A percentile compares a stretch with the other conserved stretches of the same genome.
phyloP scores from a whole-genome alignment of 371 early-diverging fungal species.

The Mortierella sp. region DNA sequence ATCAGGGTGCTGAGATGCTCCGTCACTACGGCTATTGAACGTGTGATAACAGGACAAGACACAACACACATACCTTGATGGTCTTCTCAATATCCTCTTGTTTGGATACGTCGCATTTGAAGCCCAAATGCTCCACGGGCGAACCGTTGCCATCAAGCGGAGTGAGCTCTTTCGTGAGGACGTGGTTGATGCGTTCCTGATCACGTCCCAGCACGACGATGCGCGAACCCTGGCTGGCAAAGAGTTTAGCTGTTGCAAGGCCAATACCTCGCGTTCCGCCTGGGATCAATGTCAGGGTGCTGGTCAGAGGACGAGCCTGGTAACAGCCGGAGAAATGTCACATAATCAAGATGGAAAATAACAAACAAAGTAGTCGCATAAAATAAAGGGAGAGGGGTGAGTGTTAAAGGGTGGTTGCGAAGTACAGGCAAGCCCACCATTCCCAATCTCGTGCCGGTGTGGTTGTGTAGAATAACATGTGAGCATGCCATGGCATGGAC shows the following conservation, averaged over 20 bases:
- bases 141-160: constrained; percentile 11
- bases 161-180: constrained; percentile 39
- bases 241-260: constrained; percentile 69
- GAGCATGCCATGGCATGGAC: background rate
- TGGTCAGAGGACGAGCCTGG: constrained; percentile 36
- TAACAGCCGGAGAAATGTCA: background rate
- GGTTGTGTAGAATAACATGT: background rate
- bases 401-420: background rate
- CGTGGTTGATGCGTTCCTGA: constrained; percentile 58
- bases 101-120: constrained; percentile 65
- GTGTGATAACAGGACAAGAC: background rate
- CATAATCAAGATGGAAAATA: background rate
- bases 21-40: background rate
- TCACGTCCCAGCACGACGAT: constrained; percentile 73
- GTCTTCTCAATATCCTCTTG: constrained; percentile 57
- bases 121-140: constrained; percentile 54
- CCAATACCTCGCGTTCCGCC: constrained; percentile 89
- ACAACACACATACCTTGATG: constrained; percentile 59
- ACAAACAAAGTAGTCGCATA: background rate
- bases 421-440: background rate
- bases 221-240: constrained; percentile 71
- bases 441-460: background rate
- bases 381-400: background rate
- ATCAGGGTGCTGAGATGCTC: constrained; percentile 5
- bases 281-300: constrained; percentile 72